Conservation (phyloP, 2,329 filamentous ascomycete genomes). For the Fusarium equiseti region DNA sequence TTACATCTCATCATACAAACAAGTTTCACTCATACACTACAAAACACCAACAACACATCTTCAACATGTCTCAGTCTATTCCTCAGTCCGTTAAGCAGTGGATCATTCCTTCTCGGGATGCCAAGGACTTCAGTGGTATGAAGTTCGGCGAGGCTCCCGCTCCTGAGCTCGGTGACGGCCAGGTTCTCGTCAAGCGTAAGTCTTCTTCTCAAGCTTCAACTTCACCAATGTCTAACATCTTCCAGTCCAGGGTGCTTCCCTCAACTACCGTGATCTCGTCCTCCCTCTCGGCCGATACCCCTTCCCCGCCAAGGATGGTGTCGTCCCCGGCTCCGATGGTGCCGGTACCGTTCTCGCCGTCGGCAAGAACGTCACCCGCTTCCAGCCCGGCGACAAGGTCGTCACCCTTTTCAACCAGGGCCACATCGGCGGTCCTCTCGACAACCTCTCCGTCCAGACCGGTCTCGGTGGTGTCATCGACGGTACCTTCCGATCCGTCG, state of each 20-base stretch:
- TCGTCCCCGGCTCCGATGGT: slow-evolving; percentile 66
- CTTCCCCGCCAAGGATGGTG: slow-evolving; percentile 56
- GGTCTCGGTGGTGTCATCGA: slow-evolving; percentile 77
- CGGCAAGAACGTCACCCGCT: slow-evolving; percentile 61
- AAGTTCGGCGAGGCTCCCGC: slow-evolving; percentile 67
- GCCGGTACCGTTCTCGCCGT: slow-evolving; percentile 66
- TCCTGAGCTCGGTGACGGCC: slow-evolving; percentile 73
- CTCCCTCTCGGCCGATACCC: slow-evolving; percentile 63
- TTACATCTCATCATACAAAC: neutral
- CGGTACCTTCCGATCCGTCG: slow-evolving; percentile 76
- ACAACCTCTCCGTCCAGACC: slow-evolving; percentile 54
- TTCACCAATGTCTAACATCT: slow-evolving; percentile 11
- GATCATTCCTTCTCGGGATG: slow-evolving; percentile 58
- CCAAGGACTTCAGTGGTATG: slow-evolving; percentile 69
- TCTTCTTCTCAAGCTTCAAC: neutral
- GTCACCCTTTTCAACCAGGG: slow-evolving; percentile 72
- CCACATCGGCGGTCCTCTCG: slow-evolving; percentile 61
- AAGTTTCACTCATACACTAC: neutral
- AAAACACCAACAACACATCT: neutral
- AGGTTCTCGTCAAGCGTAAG: slow-evolving; percentile 75
- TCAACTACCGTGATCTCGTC: slow-evolving; percentile 68
- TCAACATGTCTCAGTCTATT: slow-evolving; percentile 45
- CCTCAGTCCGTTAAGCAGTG: slow-evolving; percentile 66
- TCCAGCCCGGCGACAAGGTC: slow-evolving; percentile 66
- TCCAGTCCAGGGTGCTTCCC: slow-evolving; percentile 61